Conservation (phyloP, 495 filamentous ascomycete species). For the Platismatia glauca region DNA sequence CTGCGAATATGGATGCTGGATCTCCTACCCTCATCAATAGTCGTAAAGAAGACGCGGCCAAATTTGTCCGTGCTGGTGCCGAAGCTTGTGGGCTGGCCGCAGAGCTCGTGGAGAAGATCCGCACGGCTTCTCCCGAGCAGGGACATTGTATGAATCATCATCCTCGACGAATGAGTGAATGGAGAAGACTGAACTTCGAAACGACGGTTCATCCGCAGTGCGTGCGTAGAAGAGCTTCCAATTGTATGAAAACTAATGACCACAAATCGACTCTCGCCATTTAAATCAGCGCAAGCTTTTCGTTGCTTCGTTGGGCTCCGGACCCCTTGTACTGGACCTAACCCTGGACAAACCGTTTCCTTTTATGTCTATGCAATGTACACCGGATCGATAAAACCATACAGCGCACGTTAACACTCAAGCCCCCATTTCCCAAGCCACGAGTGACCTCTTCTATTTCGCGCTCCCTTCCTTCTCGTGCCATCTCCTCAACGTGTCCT, state of each 20-base stretch:
- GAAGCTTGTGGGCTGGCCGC: neutral
- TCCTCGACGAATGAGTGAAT: too few species aligned
- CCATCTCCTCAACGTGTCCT: constrained; percentile 69
- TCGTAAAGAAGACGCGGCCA: neutral
- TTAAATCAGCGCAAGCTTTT: neutral
- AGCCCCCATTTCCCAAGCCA: neutral
- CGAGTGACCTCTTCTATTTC: neutral
- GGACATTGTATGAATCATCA: constrained; percentile 1
- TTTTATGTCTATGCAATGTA: neutral
- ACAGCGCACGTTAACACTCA: neutral
- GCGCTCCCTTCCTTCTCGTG: constrained; percentile 26
- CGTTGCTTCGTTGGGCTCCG: neutral
- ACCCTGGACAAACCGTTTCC: neutral
- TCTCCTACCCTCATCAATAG: too few species aligned
- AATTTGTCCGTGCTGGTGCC: constrained; percentile 10
- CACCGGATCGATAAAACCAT: neutral
- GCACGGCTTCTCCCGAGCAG: constrained; percentile 1
- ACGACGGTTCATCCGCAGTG: too few species aligned
- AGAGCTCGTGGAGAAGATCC: neutral
- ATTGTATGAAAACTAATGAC: too few species aligned
- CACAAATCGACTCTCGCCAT: neutral
- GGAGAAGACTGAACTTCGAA: too few species aligned
- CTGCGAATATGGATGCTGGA: neutral
- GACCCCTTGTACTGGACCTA: neutral
- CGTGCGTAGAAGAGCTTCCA: too few species aligned